Evolutionary conservation across 768 basidiomycete species (phyloP).

Genomic region (Boletus rubescentipes): DNA sequence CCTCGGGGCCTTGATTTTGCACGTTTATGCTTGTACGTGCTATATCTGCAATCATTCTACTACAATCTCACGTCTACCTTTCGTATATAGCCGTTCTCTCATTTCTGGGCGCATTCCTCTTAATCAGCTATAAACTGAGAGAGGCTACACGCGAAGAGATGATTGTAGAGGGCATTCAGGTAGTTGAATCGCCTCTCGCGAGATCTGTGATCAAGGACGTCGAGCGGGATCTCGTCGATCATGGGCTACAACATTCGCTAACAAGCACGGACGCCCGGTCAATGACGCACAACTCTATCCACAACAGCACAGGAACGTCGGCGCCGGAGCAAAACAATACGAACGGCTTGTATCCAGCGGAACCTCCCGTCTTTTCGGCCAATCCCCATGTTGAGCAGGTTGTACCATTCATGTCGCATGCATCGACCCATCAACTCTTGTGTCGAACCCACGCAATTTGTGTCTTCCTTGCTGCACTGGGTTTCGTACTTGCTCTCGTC

Average conservation of each 20-base stretch:
- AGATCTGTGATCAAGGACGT: constrained; percentile 8
- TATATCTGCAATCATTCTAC: background rate
- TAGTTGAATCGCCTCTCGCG: constrained; percentile 17
- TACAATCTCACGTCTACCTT: background rate
- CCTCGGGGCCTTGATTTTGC: constrained; percentile 51
- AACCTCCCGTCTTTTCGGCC: constrained; percentile 36
- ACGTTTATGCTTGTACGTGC: constrained; percentile 48
- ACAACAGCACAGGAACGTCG: background rate
- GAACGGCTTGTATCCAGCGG: background rate
- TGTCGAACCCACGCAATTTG: constrained; percentile 51
- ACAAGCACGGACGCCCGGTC: background rate
- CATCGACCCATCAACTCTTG: constrained; percentile 41
- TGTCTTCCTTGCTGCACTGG: constrained; percentile 43
- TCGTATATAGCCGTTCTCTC: constrained; percentile 38
- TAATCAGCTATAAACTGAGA: constrained; percentile 52
- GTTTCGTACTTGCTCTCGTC: constrained; percentile 48
- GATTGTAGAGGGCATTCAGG: constrained; percentile 34
- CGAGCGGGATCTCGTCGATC: constrained; percentile 8
- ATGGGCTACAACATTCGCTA: background rate
- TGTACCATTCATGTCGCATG: constrained; percentile 41
- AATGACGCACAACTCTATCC: background rate
- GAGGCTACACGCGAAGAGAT: constrained; percentile 50
- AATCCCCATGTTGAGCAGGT: constrained; percentile 54
- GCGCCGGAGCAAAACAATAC: background rate
- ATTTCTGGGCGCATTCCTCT: constrained; percentile 58